Evolutionary conservation across 352 stramenopile genomes (phyloP), one percentile per base, ranked within the genome.

Genomic region (Phytophthora colocasiae): DNA sequence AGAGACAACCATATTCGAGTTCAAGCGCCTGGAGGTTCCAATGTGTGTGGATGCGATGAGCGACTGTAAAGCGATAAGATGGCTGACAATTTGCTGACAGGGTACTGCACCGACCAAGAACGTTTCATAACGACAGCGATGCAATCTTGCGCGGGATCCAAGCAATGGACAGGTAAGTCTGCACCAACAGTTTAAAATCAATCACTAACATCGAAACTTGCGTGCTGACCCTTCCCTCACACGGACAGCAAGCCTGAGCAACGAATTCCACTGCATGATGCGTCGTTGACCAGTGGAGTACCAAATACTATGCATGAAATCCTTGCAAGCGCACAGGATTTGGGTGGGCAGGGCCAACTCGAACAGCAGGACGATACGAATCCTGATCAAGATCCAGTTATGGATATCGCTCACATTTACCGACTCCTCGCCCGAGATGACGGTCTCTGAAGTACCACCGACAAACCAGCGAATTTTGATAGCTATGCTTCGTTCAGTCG

Each of bases 21-120:
- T 66, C 26, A 10, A 54, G 11, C 59, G 66, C 54, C 46, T 73
- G 14, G 65, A 73, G 26, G 15, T 69, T 49, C 58, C 65, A 10
- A 53, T 69, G 66, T 73, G 29, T 49, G 65, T 58, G 17, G 6
- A 14, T 17, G 19, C n/a, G 36, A 24, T 34, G 54, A 24, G 24
- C 43, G 43, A 51, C 27, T n/a, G 29, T 31, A 44, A 49, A n/a
- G n/a, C n/a, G n/a, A n/a, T n/a, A n/a, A 31, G 14, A 57, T 24
- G 14, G 6, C 32, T 45, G 15, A 43, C 39, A 22, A 34, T 44
- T 55, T 48, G 31, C 44, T 9, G n/a, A 32, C 41, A 72, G 58
- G 44, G 22, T 56, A 24, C 27, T 47, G 17, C 24, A 43, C 15
- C 38, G 22, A 24, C 55, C 40, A 29, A 61, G 39, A 19, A 36